Percentiles rank a stretch among this genome's conserved stretches.
Evolutionary conservation across 768 basidiomycete genomes (phyloP).

Genomic region (Termitomyces heimii): DNA sequence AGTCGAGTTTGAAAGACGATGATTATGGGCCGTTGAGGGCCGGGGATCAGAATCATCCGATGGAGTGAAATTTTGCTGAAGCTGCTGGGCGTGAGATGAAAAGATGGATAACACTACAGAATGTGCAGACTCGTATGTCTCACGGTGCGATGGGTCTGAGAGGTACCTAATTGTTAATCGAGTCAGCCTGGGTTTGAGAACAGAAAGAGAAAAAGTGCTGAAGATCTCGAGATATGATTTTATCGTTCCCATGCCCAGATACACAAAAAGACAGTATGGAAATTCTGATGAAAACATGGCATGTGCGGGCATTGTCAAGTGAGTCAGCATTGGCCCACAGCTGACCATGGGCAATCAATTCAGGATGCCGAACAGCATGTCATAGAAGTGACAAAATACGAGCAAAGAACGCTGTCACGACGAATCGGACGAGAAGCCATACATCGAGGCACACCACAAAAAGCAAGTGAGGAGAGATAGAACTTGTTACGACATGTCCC

Average conservation of each 20-base stretch:
- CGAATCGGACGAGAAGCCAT: background rate
- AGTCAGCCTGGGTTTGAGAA: constrained; percentile 11
- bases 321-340: background rate
- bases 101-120: constrained; percentile 77
- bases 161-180: constrained; percentile 43
- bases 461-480: background rate
- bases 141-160: constrained; percentile 51
- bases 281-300: background rate
- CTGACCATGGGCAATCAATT: background rate
- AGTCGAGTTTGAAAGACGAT: constrained; percentile 16
- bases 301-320: background rate
- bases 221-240: background rate
- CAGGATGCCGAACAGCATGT: background rate
- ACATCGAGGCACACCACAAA: background rate
- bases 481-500: background rate
- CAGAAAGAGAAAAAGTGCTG: background rate
- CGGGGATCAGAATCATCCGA: constrained; percentile 1
- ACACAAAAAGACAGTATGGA: too few relatives aligned
- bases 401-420: background rate
- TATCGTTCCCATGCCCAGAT: background rate
- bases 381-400: background rate
- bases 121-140: constrained; percentile 84
- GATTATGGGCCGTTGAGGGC: constrained; percentile 2
- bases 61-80: constrained; percentile 9
- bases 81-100: constrained; percentile 47